phyloP scores from a whole-genome alignment of 192 early-diverging fungal species.

The Mycoemilia scoparia region DNA sequence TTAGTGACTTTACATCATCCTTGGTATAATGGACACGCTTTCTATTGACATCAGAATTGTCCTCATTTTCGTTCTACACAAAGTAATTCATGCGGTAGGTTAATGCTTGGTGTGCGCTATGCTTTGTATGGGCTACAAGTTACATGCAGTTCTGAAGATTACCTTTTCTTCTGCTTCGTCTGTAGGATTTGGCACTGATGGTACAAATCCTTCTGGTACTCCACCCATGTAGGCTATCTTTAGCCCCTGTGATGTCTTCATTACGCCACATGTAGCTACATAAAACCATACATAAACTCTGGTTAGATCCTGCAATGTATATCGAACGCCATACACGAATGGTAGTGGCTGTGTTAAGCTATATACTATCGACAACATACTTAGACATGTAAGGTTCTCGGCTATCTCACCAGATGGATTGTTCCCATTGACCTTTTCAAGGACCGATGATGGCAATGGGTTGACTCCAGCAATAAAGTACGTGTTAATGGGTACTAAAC shows the following conservation, averaged over 20 bases:
- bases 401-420: conserved; percentile 52
- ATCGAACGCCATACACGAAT: too few species aligned
- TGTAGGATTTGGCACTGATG: neutral
- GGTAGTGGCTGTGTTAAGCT: too few species aligned
- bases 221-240: conserved; percentile 26
- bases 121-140: too few species aligned
- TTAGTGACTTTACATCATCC: conserved; percentile 10
- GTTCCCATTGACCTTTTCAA: conserved; percentile 28
- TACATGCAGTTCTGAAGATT: too few species aligned
- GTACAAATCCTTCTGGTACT: conserved; percentile 6
- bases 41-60: neutral
- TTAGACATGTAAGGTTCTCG: conserved; percentile 53
- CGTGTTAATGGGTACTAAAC: conserved; percentile 52
- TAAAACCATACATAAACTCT: too few species aligned
- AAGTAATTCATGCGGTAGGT: too few species aligned
- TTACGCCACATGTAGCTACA: conserved; percentile 8
- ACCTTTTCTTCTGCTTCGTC: neutral
- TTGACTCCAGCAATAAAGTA: conserved; percentile 55
- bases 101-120: too few species aligned
- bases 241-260: conserved; percentile 27
- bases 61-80: conserved; percentile 1
- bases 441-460: conserved; percentile 35
- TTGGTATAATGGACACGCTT: conserved; percentile 9
- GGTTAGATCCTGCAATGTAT: too few species aligned
- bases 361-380: conserved; percentile 9